A percentile compares a stretch with the other conserved stretches of the same genome.
phyloP scores from a whole-genome alignment of 169 alveolate genomes.

The Plasmodium inui region DNA sequence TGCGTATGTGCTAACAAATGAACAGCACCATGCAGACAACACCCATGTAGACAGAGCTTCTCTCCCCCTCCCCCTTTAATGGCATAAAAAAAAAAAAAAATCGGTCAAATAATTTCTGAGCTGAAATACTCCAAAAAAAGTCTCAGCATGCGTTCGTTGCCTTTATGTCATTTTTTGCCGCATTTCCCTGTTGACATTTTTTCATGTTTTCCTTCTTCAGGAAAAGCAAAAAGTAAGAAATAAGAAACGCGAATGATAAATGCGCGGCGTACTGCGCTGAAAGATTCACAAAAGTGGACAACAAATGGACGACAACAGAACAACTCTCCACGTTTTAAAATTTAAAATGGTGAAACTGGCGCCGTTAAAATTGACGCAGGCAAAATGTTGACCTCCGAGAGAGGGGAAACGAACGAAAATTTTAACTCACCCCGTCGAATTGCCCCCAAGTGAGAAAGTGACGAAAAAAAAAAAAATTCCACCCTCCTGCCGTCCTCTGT shows the following conservation, averaged over 20 bases:
- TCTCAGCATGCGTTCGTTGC: not conserved
- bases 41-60: not conserved
- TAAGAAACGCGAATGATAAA: not conserved
- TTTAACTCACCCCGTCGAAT: not conserved
- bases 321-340: not conserved
- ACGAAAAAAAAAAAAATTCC: not conserved
- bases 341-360: not conserved
- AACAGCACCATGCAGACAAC: not conserved
- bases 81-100: not conserved
- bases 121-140: not conserved
- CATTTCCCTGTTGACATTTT: not conserved
- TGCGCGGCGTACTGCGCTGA: not conserved
- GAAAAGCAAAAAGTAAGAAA: not conserved
- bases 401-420: not conserved
- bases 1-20: not conserved
- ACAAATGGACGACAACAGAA: not conserved
- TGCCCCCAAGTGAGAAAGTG: not conserved
- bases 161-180: not conserved
- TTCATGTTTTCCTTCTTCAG: not conserved
- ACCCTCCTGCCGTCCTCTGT: not conserved
- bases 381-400: not conserved
- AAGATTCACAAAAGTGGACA: not conserved
- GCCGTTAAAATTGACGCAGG: not conserved
- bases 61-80: not conserved
- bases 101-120: not conserved